Evolutionary conservation across 768 basidiomycete species (phyloP).

Genomic region (Nidularia pulvinata): DNA sequence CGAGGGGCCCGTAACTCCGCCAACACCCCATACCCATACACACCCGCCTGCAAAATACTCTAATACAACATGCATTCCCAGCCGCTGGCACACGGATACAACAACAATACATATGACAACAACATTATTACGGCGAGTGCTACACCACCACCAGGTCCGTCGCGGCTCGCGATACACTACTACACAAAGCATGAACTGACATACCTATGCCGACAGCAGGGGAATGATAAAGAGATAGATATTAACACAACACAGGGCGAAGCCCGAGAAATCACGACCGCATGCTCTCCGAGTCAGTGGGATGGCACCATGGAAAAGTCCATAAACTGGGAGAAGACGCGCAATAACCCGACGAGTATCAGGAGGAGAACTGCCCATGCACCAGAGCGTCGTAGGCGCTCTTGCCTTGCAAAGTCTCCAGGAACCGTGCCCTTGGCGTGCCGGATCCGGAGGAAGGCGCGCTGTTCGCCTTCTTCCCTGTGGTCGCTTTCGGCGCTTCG

Average conservation of each 20-base stretch:
- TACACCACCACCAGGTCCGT: not conserved
- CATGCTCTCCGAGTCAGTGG: too few species aligned
- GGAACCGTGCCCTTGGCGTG: constrained; percentile 44
- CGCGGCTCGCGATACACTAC: not conserved
- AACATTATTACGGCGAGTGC: not conserved
- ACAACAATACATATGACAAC: not conserved
- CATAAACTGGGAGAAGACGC: too few species aligned
- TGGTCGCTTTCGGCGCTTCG: not conserved
- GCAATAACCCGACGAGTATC: not conserved
- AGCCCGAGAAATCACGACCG: too few species aligned
- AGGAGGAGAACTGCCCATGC: constrained; percentile 58
- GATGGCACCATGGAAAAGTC: too few species aligned
- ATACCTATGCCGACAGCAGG: too few species aligned
- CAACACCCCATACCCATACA: too few species aligned
- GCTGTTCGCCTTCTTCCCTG: constrained; percentile 2
- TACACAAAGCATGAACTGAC: too few species aligned
- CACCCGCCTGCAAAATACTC: not conserved
- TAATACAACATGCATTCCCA: not conserved
- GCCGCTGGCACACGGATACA: not conserved
- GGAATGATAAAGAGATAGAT: too few species aligned
- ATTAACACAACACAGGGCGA: too few species aligned
- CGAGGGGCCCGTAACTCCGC: too few species aligned
- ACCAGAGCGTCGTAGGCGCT: constrained; percentile 70
- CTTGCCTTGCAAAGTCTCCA: constrained; percentile 59
- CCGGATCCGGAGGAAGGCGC: constrained; percentile 15